Evolutionary conservation across 164 flowering plant genomes (phyloP).

Genomic region (Warburgia ugandensis): DNA sequence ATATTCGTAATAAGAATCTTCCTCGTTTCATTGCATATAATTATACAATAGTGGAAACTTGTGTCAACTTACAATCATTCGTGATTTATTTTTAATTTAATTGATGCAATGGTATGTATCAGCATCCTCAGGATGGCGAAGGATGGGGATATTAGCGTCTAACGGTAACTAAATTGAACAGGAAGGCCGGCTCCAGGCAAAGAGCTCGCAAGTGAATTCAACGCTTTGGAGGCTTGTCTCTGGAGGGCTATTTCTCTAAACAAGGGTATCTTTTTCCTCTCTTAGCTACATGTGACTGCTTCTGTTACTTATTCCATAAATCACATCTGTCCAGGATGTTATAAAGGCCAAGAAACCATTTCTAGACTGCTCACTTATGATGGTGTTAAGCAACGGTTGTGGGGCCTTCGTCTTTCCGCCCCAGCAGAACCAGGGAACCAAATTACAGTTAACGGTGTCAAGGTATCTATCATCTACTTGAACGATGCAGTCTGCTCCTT

Average conservation of each 20-base stretch:
- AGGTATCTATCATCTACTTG: constrained; percentile 27
- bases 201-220: constrained; percentile 77
- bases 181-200: constrained; percentile 82
- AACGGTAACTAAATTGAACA: constrained; percentile 19
- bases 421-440: constrained; percentile 64
- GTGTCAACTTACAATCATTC: too few species aligned
- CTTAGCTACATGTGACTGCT: not conserved
- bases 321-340: constrained; percentile 49
- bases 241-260: constrained; percentile 72
- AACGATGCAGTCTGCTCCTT: not conserved
- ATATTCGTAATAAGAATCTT: too few species aligned
- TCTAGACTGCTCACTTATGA: constrained; percentile 77
- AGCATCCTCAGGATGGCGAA: too few species aligned
- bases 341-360: constrained; percentile 91
- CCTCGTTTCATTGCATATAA: too few species aligned
- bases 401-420: constrained; percentile 61
- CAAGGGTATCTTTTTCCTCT: constrained; percentile 41
- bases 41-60: too few species aligned
- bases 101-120: too few species aligned
- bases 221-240: constrained; percentile 83
- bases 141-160: too few species aligned
- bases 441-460: constrained; percentile 57
- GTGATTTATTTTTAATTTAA: too few species aligned
- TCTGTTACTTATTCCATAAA: not conserved
- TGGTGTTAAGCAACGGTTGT: constrained; percentile 72